phyloP scores from a whole-genome alignment of 2,329 filamentous ascomycete genomes.

The Tolypocladium guangdongense region DNA sequence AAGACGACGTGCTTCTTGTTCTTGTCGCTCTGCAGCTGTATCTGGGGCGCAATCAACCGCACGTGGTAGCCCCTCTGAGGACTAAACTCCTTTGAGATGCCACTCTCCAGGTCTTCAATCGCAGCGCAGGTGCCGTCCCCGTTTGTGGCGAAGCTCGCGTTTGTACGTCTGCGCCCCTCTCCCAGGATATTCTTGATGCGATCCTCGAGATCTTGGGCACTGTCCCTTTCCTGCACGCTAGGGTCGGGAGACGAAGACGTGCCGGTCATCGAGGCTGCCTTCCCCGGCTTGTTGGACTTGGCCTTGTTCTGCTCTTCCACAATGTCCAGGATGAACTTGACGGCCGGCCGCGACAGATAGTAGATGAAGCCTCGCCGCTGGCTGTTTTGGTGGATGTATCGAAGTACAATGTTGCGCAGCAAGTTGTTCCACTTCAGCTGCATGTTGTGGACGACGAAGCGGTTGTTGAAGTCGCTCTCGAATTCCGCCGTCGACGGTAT shows the following conservation, averaged over 20 bases:
- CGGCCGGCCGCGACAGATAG: conserved; percentile 87
- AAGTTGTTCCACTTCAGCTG: conserved; percentile 99
- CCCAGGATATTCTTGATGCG: conserved; percentile 76
- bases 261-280: conserved; percentile 16
- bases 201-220: conserved; percentile 60
- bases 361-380: conserved; percentile 95
- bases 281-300: conserved; percentile 30
- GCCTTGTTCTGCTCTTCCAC: conserved; percentile 85
- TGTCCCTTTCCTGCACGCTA: conserved; percentile 38
- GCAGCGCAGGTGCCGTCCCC: conserved; percentile 25
- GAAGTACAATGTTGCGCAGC: conserved; percentile 86
- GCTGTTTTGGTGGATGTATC: conserved; percentile 94
- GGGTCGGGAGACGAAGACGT: conserved; percentile 24
- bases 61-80: conserved; percentile 92
- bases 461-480: conserved; percentile 91
- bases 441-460: conserved; percentile 95
- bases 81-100: conserved; percentile 79
- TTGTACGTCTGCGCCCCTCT: conserved; percentile 73
- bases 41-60: conserved; percentile 90
- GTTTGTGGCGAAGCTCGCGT: conserved; percentile 19
- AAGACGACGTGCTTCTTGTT: conserved; percentile 94
- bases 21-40: conserved; percentile 96
- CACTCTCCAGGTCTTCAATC: conserved; percentile 55
- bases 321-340: conserved; percentile 97
- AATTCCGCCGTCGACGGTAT: conserved; percentile 67